Percentiles rank a stretch among this genome's conserved stretches.
These are phyloP conservation scores for Grosmannia huntii DNA, from an alignment of 2,329 filamentous ascomycete species.

Conservation along the genomic window DNA sequence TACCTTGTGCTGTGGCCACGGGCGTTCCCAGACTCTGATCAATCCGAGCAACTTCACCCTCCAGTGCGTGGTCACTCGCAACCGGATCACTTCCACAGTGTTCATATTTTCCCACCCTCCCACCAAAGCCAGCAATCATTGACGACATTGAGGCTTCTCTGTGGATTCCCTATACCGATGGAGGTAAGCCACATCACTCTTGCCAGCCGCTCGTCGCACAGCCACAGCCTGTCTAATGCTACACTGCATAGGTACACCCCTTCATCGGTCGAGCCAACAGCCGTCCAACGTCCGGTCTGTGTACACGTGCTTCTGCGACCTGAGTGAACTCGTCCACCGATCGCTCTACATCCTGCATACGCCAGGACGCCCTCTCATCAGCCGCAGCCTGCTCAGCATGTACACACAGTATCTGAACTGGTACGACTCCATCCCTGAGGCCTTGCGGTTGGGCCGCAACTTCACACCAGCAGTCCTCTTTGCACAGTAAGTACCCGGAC, in stretches of 20 bases:
- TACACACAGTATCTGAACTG: slow-evolving; percentile 60
- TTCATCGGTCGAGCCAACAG: slow-evolving; percentile 44
- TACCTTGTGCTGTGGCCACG: neutral
- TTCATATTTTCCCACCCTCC: slow-evolving; percentile 42
- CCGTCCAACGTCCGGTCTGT: slow-evolving; percentile 56
- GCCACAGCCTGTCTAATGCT: neutral
- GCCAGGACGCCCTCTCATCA: slow-evolving; percentile 51
- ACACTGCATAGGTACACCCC: slow-evolving; percentile 28
- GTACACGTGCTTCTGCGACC: slow-evolving; percentile 55
- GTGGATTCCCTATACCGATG: slow-evolving; percentile 47
- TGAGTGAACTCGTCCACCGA: slow-evolving; percentile 62
- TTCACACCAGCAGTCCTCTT: slow-evolving; percentile 63
- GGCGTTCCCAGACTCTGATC: neutral
- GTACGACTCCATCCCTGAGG: slow-evolving; percentile 55
- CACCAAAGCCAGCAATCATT: slow-evolving; percentile 47
- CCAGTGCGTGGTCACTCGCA: slow-evolving; percentile 51
- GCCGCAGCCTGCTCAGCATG: slow-evolving; percentile 46
- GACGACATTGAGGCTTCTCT: slow-evolving; percentile 45
- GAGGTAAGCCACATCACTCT: slow-evolving; percentile 26
- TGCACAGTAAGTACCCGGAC: slow-evolving; percentile 49
- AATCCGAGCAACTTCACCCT: neutral
- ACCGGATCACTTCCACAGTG: slow-evolving; percentile 49
- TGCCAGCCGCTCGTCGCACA: neutral
- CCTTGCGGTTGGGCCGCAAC: slow-evolving; percentile 51
- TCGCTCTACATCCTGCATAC: slow-evolving; percentile 62